Base-by-base conservation (phyloP, 768 basidiomycete species). In the Sarcodon sp. region DNA sequence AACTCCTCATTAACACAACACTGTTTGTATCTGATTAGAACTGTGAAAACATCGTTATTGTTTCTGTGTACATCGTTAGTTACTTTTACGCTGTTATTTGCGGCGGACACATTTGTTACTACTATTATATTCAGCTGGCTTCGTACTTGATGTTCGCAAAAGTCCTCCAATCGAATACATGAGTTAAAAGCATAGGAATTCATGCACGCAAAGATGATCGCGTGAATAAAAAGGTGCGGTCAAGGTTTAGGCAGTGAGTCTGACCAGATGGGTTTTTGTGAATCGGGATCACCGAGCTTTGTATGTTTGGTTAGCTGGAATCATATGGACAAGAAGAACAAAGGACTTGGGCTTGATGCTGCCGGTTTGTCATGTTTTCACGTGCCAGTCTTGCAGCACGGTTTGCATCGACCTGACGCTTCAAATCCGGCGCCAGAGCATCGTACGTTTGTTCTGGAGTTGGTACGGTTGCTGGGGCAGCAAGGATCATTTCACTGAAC, bases 221-320 rank as follows among this genome's bases (percentile, higher is more conserved):
- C 21, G 21, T 27, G 21, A 27, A 27, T 2, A 27, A 27, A 27
- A 2, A 27, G 21, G 21, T 27, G 21, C 4, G 21, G 21, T 27
- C 21, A 27, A 27, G 21, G 21, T 4, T 27, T 27, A 2, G 39
- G 50, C 35, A 50, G 48, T 9, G 51, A 18, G 48, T 61, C 59
- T 16, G 64, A 64, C 66, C 66, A 67, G 2, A 65, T 54, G 33
- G 66, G 66, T 46, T 66, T 66, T 51, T 60, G 54, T 10, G 63
- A 54, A 44, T 67, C 64, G 1, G 66, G 64, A 44, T 67, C 61
- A 39, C 54, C 56, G 21, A 57, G 45, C 64, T 66, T 34, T n/a
- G 13, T 33, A 18, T 36, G 27, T 4, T 33, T 36, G n/a, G 21
- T 27, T 4, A 18, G 7, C 43, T 7, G n/a, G 27, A 41, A 15